Conservation (phyloP, 305 asterid species). For the Solanum hybrid region DNA sequence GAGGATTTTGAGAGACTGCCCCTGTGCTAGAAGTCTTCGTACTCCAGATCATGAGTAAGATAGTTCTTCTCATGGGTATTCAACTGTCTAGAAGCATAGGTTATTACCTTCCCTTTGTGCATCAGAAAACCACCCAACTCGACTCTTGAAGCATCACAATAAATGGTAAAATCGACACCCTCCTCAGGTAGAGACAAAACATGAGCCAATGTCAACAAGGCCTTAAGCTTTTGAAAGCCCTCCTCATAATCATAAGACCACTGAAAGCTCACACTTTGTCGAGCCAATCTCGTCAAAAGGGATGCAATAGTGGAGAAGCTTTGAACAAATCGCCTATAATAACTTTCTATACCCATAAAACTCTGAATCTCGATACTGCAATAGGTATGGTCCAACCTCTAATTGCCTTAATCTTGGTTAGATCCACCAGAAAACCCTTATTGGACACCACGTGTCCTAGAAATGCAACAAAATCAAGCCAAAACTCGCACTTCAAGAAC, state of each 20-base stretch:
- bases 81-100: neutral
- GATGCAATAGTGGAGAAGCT: neutral
- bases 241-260: neutral
- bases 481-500: neutral
- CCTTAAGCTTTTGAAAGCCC: neutral
- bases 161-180: neutral
- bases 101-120: neutral
- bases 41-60: neutral
- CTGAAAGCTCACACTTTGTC: fast-evolving
- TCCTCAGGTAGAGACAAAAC: neutral
- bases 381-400: neutral
- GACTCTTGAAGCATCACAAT: neutral
- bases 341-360: neutral
- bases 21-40: neutral
- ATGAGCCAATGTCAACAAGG: neutral
- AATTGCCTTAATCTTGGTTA: neutral
- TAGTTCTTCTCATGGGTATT: neutral
- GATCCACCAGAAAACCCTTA: neutral
- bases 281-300: too few species aligned
- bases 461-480: neutral
- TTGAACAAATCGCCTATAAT: neutral
- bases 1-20: neutral
- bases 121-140: neutral
- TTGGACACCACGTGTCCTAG: neutral
- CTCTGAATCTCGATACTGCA: neutral